Evolutionary conservation across 495 filamentous ascomycete genomes (phyloP).

Genomic region (Podospora anserina): DNA sequence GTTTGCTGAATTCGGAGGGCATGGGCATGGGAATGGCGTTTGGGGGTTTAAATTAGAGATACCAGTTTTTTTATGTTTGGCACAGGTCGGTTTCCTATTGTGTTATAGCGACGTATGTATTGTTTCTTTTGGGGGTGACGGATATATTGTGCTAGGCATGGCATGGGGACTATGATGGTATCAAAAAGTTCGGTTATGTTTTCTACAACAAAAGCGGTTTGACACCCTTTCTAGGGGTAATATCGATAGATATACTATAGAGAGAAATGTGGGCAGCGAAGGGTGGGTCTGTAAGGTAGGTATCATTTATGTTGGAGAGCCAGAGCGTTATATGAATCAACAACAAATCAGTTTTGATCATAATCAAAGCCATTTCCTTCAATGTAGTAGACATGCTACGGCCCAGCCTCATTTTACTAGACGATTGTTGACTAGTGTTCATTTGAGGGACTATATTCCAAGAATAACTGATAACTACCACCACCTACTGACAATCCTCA

Average conservation of each 20-base stretch:
- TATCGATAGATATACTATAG: neutral
- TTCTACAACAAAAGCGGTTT: neutral
- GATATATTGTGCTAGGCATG: neutral
- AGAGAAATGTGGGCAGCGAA: neutral
- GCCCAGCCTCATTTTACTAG: no score
- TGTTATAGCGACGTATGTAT: neutral
- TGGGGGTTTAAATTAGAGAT: neutral
- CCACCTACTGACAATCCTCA: conserved; percentile 45
- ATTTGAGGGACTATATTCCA: no score
- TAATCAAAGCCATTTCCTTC: neutral
- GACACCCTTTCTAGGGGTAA: neutral
- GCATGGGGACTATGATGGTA: neutral
- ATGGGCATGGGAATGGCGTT: neutral
- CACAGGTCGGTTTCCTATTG: neutral
- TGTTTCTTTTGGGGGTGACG: neutral
- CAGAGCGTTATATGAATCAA: neutral
- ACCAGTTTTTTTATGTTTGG: neutral
- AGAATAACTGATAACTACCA: no score
- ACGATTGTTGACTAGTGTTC: no score
- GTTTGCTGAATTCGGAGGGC: neutral
- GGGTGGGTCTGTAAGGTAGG: no score
- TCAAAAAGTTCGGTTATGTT: neutral
- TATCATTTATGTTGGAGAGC: no score
- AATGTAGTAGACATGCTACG: no score
- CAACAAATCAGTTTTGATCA: neutral